phyloP scores from a whole-genome alignment of 108 stramenopile genomes.

The Cyclotella sp. region DNA sequence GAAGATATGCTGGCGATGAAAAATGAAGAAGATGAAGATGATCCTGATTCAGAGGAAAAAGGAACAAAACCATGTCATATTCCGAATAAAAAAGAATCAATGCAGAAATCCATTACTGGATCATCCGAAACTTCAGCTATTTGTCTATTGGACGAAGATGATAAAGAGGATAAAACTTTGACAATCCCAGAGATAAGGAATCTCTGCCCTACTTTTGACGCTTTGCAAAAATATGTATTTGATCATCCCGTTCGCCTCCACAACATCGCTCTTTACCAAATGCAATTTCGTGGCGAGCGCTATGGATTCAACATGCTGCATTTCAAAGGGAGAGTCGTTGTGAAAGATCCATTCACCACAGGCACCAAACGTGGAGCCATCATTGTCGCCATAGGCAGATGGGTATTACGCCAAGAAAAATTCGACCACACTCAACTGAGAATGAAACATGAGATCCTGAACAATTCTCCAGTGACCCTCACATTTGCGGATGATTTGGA shows the following conservation, averaged over 20 bases:
- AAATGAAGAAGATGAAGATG: conserved; percentile 62
- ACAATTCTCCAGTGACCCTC: conserved; percentile 17
- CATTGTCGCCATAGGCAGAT: conserved; percentile 50
- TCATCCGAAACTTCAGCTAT: conserved; percentile 23
- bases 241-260: conserved; percentile 18
- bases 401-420: conserved; percentile 43
- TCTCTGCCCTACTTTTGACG: conserved; percentile 1
- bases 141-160: conserved; percentile 36
- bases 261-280: conserved; percentile 1
- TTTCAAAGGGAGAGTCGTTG: conserved; percentile 7
- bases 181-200: conserved; percentile 25
- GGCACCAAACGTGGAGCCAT: conserved; percentile 26
- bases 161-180: conserved; percentile 12
- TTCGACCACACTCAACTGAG: background rate
- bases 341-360: background rate
- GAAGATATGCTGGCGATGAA: conserved; percentile 62
- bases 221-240: background rate
- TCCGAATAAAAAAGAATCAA: background rate
- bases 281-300: conserved; percentile 16
- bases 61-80: conserved; percentile 6
- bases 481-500: conserved; percentile 46
- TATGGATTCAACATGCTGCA: conserved; percentile 9
- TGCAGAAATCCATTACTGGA: conserved; percentile 4
- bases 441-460: conserved; percentile 23
- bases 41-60: conserved; percentile 41